A percentile compares a stretch with the other conserved stretches of the same genome.
These are phyloP conservation scores for Chionographis japonica DNA, from an alignment of 106 monocot genomes.

Conservation along the genomic window DNA sequence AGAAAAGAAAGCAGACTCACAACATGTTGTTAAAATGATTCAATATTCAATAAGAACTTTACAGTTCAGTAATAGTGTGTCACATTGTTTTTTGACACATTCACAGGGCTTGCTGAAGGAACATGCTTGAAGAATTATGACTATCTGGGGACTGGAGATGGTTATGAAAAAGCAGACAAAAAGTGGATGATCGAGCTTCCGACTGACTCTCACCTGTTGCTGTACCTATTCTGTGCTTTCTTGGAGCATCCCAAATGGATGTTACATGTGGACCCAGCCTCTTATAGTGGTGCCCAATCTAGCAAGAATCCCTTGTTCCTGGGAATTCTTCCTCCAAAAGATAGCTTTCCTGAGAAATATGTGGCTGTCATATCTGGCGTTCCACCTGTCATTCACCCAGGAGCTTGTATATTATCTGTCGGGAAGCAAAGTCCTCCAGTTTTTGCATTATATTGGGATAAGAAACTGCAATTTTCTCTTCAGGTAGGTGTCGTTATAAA, in stretches of 20 bases:
- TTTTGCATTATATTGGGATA: slow-evolving; percentile 92
- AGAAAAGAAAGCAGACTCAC: background rate
- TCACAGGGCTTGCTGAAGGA: slow-evolving; percentile 88
- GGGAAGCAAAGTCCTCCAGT: slow-evolving; percentile 83
- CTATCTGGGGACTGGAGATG: slow-evolving; percentile 51
- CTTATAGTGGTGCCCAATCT: slow-evolving; percentile 73
- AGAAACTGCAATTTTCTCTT: slow-evolving; percentile 85
- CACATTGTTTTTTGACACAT: background rate
- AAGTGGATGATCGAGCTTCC: slow-evolving; percentile 76
- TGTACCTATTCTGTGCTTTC: slow-evolving; percentile 86
- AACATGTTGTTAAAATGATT: background rate
- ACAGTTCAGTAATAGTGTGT: background rate
- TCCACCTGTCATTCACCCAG: slow-evolving; percentile 84
- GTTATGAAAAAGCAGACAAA: slow-evolving; percentile 44
- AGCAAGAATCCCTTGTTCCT: slow-evolving; percentile 92
- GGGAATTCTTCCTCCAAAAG: slow-evolving; percentile 92
- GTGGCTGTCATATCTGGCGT: slow-evolving; percentile 75
- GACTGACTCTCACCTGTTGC: slow-evolving; percentile 72
- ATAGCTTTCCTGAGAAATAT: slow-evolving; percentile 95
- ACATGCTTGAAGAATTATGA: slow-evolving; percentile 91
- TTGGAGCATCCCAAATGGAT: slow-evolving; percentile 97
- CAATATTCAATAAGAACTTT: background rate
- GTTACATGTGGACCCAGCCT: slow-evolving; percentile 87
- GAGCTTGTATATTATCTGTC: slow-evolving; percentile 78
- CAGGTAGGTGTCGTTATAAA: slow-evolving; percentile 41